Evolutionary conservation across 805 yeast species (phyloP), one percentile per base, ranked within the genome.

Genomic region (Wickerhamiella cacticola): DNA sequence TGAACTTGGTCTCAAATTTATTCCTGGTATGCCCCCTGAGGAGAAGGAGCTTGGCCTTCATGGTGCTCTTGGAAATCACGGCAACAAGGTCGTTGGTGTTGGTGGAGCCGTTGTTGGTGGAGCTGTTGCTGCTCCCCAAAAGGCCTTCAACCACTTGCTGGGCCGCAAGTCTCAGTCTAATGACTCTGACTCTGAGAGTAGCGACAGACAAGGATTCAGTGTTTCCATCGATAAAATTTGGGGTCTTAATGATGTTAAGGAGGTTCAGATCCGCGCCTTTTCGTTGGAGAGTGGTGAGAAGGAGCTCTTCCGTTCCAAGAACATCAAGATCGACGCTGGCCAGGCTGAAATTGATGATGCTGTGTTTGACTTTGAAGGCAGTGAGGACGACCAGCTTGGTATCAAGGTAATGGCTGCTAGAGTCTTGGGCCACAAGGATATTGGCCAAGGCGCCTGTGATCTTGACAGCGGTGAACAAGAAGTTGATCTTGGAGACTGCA

Each of bases 401-500:
- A 75, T 89, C 57, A 69, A 71, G 35, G 75, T 84, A 23, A 69
- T 76, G 36, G 76, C 79, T 28, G 82, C 76, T 58, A 92, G 83
- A 60, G 73, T 77, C 2, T 72, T 88, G 55, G 87, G 94, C 33
- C 80, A 76, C 55, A 67, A 68, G 23, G 82, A 76, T 49, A 48
- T 86, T 35, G 94, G 82, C 10, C 69, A 69, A 41, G 78, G 77
- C 7, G 68, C 74, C 33, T 56, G 85, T 25, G 63, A 66, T 10
- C 65, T 58, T 15, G 5, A 23, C 3, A 25, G 53, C 5, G 61
- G 61, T 15, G 23, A 31, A 23, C 65, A 35, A 79, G 79, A 15
- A 71, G 54, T 52, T 16, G 50, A 43, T n/a, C 39, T 55, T 26
- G 52, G 51, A 38, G 55, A 44, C 21, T 44, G 47, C 41, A 44